Evolutionary conservation across 805 yeast genomes (phyloP), one percentile per base, ranked within the genome.

Genomic region (Saccharomyces eubayanus): DNA sequence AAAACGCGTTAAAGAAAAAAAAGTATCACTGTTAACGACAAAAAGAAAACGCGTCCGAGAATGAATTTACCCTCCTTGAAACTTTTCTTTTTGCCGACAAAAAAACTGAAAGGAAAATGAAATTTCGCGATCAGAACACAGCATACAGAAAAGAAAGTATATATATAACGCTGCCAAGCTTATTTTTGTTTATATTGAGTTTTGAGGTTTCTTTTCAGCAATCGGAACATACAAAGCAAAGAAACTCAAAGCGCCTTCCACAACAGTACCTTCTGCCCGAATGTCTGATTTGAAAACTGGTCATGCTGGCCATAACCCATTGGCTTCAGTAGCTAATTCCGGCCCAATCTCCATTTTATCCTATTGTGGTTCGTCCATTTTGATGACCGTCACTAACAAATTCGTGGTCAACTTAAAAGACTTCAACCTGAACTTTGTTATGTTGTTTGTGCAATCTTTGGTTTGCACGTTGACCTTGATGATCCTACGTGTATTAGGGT

Each of bases 311-410:
- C 43, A 36, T 36, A 47, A 47, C 49, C 45, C 31, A n/a, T 46
- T 20, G 31, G 21, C 31, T 24, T 41, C 21, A n/a, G 47, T 71
- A 30, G 75, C 67, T 55, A 72, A 72, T 67, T 70, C 70, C 47
- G 77, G 75, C n/a, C 74, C 76, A 8, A 70, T 84, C 53, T 84
- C 92, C 50, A 85, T 87, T 62, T 67, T 82, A 54, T 77, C 84
- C 46, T 91, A 91, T 81, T 91, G 97, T 77, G 76, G 79, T 53
- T 87, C 97, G 21, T 91, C 97, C 24, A 90, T 91, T 60, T 74
- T 91, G 68, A 91, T 91, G 97, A 90, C 97, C 36, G 87, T 89
- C 58, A 89, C 97, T 55, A 91, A 91, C 79, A 91, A 91, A 74
- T 89, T 83, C 67, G 97, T 90, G 53, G 83, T 91, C 55, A 75